These are phyloP conservation scores for Entomortierella lignicola DNA, from an alignment of 192 early-diverging fungal genomes.

Conservation along the genomic window DNA sequence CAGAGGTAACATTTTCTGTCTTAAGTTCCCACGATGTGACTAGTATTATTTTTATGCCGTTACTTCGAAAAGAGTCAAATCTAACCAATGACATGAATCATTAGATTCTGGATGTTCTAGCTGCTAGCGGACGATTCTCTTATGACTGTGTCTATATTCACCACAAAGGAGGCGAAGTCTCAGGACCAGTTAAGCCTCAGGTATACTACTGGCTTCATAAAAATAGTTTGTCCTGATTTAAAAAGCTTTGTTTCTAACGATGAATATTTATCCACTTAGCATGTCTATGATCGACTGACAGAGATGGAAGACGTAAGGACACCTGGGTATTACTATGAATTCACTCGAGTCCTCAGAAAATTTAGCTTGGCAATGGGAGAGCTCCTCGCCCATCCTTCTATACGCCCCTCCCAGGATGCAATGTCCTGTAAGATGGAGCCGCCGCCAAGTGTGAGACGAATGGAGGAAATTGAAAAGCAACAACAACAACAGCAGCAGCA, in stretches of 20 bases:
- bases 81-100: not conserved
- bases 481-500: conserved; percentile 9
- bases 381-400: conserved; percentile 25
- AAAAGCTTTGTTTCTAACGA: not conserved
- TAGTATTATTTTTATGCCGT: too few relatives aligned
- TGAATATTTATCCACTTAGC: conserved; percentile 1
- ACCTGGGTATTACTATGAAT: conserved; percentile 46
- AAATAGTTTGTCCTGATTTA: too few relatives aligned
- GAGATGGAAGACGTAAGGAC: conserved; percentile 34
- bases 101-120: conserved; percentile 23
- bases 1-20: conserved; percentile 9
- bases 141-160: conserved; percentile 52
- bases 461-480: conserved; percentile 12
- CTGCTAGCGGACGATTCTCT: conserved; percentile 12
- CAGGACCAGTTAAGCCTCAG: conserved; percentile 43
- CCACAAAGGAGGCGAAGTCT: conserved; percentile 23
- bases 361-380: conserved; percentile 41
- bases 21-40: too few relatives aligned
- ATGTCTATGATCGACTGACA: conserved; percentile 52
- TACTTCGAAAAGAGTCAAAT: not conserved
- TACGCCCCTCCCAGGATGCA: conserved; percentile 27
- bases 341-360: conserved; percentile 29
- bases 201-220: too few relatives aligned
- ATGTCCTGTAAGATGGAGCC: not conserved
- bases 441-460: conserved; percentile 11